Conservation (phyloP, 352 stramenopile genomes). For the Pythium pyrilobum region DNA sequence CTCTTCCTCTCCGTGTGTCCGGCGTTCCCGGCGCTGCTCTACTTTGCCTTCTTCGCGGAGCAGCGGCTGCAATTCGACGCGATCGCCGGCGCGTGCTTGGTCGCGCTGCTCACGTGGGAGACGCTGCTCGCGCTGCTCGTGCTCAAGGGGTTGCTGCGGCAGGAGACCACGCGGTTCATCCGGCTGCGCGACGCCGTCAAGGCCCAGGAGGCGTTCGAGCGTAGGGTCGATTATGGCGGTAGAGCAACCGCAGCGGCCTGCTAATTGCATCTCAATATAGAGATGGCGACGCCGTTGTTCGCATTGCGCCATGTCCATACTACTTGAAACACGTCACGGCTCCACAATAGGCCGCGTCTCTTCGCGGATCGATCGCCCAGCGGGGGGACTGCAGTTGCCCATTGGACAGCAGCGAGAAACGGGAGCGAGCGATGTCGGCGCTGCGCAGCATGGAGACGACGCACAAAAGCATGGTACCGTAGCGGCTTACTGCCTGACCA, state of each 20-base stretch:
- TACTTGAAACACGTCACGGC: background rate
- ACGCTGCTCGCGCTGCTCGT: conserved; percentile 32
- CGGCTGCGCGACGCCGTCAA: conserved; percentile 34
- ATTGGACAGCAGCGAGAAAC: too few relatives aligned
- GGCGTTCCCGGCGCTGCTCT: conserved; percentile 46
- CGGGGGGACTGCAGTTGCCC: too few relatives aligned
- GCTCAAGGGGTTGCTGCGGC: conserved; percentile 42
- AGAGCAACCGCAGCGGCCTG: background rate
- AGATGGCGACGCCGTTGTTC: too few relatives aligned
- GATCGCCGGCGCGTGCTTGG: conserved; percentile 27
- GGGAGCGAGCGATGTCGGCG: conserved; percentile 82
- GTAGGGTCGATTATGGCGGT: too few relatives aligned
- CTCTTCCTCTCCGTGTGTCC: conserved; percentile 64
- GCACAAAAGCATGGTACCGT: conserved; percentile 85
- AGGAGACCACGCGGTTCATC: conserved; percentile 56
- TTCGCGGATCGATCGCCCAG: too few relatives aligned
- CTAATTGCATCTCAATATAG: too few relatives aligned
- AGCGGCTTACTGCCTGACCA: background rate
- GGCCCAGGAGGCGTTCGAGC: conserved; percentile 1
- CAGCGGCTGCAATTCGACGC: conserved; percentile 46
- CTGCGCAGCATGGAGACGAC: conserved; percentile 90
- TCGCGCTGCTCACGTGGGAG: conserved; percentile 39
- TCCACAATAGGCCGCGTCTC: conserved; percentile 5
- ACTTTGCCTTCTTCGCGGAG: conserved; percentile 45
- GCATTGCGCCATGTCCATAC: too few relatives aligned